Base-by-base conservation (phyloP, 768 basidiomycete species). In the Kockovaella imperatae region DNA sequence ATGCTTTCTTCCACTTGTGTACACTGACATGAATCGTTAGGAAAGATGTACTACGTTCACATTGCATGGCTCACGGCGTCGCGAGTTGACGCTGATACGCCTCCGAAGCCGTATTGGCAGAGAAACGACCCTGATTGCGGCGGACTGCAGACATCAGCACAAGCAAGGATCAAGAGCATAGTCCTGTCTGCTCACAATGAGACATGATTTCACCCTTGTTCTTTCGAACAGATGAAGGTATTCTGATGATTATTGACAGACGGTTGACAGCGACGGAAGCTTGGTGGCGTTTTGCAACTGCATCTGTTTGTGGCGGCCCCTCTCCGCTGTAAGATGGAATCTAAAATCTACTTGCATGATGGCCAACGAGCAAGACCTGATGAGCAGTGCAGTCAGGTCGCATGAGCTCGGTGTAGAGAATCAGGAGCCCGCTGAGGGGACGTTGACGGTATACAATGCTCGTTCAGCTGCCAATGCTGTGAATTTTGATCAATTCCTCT, bases 1-100 rank as follows among this genome's bases (percentile, higher is more conserved):
- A 66, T 38, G 56, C 54, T 45, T 54, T 62, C 45, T 55, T 55
- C 64, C 64, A 66, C 42, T 60, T 66, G 32, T 62, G 54, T 4
- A 66, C 64, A 21, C 64, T 66, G 32, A 6, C 4, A 11, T 18
- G 17, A 10, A 23, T 30, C 13, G 18, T 24, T 14, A 24, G 35
- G 6, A 38, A 5, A 38, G 18, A 18, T 3, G 10, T 24, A 3
- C 17, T 17, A 18, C 15, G 20, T 17, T 14, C 13, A 5, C 5
- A 30, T 5, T 15, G 8, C 28, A 14, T 25, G 17, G 60, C 62
- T 45, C 25, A 64, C 62, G 62, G 62, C 23, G 59, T 53, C 7
- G 52, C 57, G 39, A 64, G 28, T 32, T 64, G 62, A n/a, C 62
- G 41, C 42, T 60, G 59, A 48, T 52, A 61, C n/a, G 56, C 53